Evolutionary conservation across 768 basidiomycete genomes (phyloP).

Genomic region (Boletus bicolor): DNA sequence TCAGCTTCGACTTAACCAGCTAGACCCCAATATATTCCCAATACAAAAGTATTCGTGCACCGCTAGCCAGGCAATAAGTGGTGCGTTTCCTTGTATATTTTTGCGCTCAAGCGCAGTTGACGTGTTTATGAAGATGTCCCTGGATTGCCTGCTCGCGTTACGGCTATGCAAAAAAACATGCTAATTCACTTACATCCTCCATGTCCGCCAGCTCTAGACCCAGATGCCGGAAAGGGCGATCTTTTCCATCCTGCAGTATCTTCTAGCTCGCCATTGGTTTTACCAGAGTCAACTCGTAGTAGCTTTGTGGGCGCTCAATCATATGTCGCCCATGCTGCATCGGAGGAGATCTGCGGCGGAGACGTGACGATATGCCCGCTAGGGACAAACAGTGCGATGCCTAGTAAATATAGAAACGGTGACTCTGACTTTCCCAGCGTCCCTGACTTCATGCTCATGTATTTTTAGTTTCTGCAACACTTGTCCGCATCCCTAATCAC

Average conservation of each 20-base stretch:
- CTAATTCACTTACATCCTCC: slow-evolving; percentile 47
- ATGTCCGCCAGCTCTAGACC: slow-evolving; percentile 37
- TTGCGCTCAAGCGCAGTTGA: not conserved
- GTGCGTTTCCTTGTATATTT: slow-evolving; percentile 22
- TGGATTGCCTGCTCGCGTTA: slow-evolving; percentile 46
- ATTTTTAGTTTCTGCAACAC: slow-evolving; percentile 63
- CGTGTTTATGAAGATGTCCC: slow-evolving; percentile 29
- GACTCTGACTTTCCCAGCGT: slow-evolving; percentile 12
- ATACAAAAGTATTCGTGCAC: slow-evolving; percentile 52
- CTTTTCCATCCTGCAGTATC: slow-evolving; percentile 30
- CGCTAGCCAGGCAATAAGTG: slow-evolving; percentile 37
- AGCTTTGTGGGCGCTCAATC: slow-evolving; percentile 40
- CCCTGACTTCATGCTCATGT: not conserved
- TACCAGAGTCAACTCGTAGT: slow-evolving; percentile 31
- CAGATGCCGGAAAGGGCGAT: slow-evolving; percentile 25
- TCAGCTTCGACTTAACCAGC: slow-evolving; percentile 65
- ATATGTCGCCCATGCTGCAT: not conserved
- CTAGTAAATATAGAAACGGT: slow-evolving; percentile 89
- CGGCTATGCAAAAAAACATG: slow-evolving; percentile 41
- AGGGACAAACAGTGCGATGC: slow-evolving; percentile 86
- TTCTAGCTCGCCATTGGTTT: slow-evolving; percentile 8
- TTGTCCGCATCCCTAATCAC: slow-evolving; percentile 67
- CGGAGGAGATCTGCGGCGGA: slow-evolving; percentile 42
- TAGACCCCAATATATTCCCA: slow-evolving; percentile 74
- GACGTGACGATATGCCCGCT: slow-evolving; percentile 72